phyloP scores from a whole-genome alignment of 495 filamentous ascomycete species.

The Neurospora terricola region DNA sequence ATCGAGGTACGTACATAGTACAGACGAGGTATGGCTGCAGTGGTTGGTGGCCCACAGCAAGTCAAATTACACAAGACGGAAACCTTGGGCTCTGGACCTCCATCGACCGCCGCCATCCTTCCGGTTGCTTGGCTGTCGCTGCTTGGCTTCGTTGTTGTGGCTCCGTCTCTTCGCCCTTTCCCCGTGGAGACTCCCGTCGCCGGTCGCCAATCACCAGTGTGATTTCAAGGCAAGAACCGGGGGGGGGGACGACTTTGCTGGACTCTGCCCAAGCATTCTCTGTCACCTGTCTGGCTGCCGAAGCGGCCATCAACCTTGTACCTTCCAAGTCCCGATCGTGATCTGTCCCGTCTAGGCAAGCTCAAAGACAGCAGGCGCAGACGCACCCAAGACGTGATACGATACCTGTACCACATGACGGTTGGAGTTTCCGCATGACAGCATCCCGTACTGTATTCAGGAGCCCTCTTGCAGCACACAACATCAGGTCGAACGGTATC shows the following conservation, averaged over 20 bases:
- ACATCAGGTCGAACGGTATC: neutral
- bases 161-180: neutral
- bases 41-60: neutral
- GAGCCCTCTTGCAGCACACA: neutral
- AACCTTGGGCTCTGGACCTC: slow-evolving; percentile 12
- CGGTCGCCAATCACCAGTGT: neutral
- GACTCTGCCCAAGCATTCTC: neutral
- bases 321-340: neutral
- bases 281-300: neutral
- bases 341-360: neutral
- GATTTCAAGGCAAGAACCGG: neutral
- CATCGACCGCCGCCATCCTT: slow-evolving; percentile 11
- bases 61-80: slow-evolving; percentile 4
- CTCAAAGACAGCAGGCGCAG: neutral
- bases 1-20: neutral
- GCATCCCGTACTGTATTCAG: neutral
- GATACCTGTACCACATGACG: neutral
- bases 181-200: neutral
- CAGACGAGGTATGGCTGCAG: neutral
- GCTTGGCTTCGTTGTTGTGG: neutral
- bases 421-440: neutral
- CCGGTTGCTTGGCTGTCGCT: neutral
- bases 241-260: neutral
- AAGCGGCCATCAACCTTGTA: neutral
- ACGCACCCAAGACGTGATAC: neutral